A percentile compares a stretch with the other conserved stretches of the same genome.
phyloP scores from a whole-genome alignment of 768 basidiomycete genomes.

The Hygrocybe coccinea region DNA sequence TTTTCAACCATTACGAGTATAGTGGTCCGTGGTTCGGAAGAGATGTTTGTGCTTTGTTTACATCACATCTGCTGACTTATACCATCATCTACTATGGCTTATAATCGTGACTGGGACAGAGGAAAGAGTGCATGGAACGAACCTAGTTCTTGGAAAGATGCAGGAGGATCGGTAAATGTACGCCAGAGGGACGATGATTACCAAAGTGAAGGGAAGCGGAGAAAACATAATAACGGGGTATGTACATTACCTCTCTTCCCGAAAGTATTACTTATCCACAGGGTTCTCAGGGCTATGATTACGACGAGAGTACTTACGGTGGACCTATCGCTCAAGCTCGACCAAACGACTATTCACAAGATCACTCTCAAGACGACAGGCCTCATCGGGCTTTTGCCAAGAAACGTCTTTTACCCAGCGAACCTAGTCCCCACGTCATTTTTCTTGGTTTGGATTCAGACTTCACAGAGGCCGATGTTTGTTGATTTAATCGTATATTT shows the following conservation, averaged over 20 bases:
- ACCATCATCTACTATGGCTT: conserved; percentile 48
- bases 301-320: conserved; percentile 31
- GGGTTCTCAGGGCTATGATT: conserved; percentile 44
- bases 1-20: conserved; percentile 57
- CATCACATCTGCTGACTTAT: conserved; percentile 27
- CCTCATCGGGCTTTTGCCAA: conserved; percentile 48
- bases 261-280: not conserved
- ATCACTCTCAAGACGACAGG: conserved; percentile 49
- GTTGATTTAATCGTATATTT: conserved; percentile 40
- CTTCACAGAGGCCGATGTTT: conserved; percentile 89
- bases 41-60: conserved; percentile 34
- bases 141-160: conserved; percentile 35
- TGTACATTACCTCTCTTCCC: conserved; percentile 22
- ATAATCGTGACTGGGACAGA: conserved; percentile 84
- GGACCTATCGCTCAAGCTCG: conserved; percentile 23
- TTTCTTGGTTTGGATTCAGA: conserved; percentile 91
- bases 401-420: conserved; percentile 77
- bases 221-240: conserved; percentile 77
- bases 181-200: conserved; percentile 67
- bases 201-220: conserved; percentile 65
- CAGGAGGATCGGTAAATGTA: conserved; percentile 36
- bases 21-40: conserved; percentile 31
- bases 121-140: conserved; percentile 64
- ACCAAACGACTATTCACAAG: conserved; percentile 40
- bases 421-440: conserved; percentile 89